Percentiles rank a stretch among this genome's conserved stretches.
These are phyloP conservation scores for Kwoniella shandongensis DNA, from an alignment of 768 basidiomycete genomes.

Conservation along the genomic window DNA sequence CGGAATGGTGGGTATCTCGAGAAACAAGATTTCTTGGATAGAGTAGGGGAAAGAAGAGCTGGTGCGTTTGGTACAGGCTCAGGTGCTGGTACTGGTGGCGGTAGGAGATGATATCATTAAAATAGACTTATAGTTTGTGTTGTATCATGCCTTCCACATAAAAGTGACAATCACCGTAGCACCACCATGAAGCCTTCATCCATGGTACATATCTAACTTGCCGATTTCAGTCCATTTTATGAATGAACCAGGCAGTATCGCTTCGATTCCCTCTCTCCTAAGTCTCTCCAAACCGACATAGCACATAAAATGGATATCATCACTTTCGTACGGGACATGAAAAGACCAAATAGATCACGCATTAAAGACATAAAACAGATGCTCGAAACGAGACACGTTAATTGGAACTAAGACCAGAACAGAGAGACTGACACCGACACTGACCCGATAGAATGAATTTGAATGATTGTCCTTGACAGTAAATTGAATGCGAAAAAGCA, in stretches of 20 bases:
- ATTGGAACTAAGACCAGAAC: neutral
- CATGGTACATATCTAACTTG: no score
- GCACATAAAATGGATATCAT: neutral
- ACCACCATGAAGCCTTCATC: no score
- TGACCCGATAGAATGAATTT: no score
- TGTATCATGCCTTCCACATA: no score
- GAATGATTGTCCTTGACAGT: no score
- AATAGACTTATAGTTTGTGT: neutral
- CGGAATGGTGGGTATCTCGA: constrained; percentile 34
- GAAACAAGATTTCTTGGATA: constrained; percentile 71
- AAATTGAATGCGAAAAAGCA: neutral
- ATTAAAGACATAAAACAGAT: neutral
- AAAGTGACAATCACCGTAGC: no score
- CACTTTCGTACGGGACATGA: neutral
- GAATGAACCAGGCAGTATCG: no score
- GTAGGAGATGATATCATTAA: neutral
- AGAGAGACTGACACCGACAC: no score
- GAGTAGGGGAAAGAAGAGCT: constrained; percentile 55
- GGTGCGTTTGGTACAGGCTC: constrained; percentile 14
- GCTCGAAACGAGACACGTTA: neutral
- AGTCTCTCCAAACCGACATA: neutral
- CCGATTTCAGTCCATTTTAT: no score
- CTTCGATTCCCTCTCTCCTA: no score
- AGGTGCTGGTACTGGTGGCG: neutral
- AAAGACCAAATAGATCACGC: constrained; percentile 1